phyloP scores from a whole-genome alignment of 2,329 filamentous ascomycete species.

The Colletotrichum sp. region DNA sequence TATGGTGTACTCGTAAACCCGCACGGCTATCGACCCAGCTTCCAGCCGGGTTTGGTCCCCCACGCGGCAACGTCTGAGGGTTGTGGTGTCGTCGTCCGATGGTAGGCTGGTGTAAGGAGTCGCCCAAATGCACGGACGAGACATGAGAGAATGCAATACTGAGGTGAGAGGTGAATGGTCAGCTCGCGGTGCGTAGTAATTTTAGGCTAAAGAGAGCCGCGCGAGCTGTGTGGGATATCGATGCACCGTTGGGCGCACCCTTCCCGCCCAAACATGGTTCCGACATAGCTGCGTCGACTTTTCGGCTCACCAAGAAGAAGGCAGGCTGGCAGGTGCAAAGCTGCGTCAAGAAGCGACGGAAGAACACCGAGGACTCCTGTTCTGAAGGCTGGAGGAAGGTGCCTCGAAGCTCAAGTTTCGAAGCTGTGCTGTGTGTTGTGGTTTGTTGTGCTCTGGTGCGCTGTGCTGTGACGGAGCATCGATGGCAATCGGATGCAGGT shows the following conservation, averaged over 20 bases:
- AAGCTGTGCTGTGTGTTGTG: not conserved
- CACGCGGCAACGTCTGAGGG: constrained; percentile 13
- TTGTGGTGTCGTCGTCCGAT: constrained; percentile 7
- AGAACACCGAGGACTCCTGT: constrained; percentile 1
- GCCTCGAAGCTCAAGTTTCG: not conserved
- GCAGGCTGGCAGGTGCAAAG: not conserved
- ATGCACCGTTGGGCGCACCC: not conserved
- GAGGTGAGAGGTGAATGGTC: not conserved
- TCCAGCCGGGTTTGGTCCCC: not conserved
- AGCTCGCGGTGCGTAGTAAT: not conserved
- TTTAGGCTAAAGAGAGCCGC: constrained; percentile 16
- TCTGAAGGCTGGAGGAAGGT: not conserved
- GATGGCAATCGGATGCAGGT: not conserved
- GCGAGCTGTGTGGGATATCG: not conserved
- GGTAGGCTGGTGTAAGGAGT: not conserved
- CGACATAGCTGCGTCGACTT: not conserved
- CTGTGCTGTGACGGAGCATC: not conserved
- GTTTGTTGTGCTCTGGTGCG: not conserved
- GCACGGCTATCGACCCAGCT: not conserved
- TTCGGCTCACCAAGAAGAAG: not conserved
- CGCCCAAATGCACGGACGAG: not conserved
- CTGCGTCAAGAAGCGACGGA: not conserved
- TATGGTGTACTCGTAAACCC: not conserved
- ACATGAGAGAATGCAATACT: not conserved
- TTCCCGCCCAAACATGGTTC: not conserved